Evolutionary conservation across 2,329 filamentous ascomycete species (phyloP).

Genomic region (Aspergillus costaricaensis): DNA sequence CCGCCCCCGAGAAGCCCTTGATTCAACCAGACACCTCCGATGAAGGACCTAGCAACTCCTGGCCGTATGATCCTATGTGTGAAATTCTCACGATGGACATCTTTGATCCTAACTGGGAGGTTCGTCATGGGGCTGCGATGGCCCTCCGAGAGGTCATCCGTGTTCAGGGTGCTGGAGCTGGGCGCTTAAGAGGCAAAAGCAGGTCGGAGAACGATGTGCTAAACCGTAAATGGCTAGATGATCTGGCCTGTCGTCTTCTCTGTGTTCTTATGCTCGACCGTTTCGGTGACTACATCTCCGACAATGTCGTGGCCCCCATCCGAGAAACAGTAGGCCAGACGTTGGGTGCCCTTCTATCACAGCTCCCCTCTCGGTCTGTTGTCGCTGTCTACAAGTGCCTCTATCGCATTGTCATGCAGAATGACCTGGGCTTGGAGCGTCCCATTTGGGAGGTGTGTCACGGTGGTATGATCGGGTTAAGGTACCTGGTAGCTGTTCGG

Average conservation of each 20-base stretch:
- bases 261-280: slow-evolving; percentile 97
- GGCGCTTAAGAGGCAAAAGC: slow-evolving; percentile 70
- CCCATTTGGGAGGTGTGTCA: slow-evolving; percentile 94
- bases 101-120: slow-evolving; percentile 93
- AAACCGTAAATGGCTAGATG: slow-evolving; percentile 87
- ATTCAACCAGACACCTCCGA: slow-evolving; percentile 76
- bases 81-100: slow-evolving; percentile 92
- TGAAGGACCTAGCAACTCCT: slow-evolving; percentile 69
- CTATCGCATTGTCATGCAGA: slow-evolving; percentile 88
- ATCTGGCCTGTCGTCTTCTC: slow-evolving; percentile 90
- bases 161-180: slow-evolving; percentile 87
- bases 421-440: slow-evolving; percentile 70
- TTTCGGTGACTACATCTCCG: slow-evolving; percentile 96
- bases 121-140: slow-evolving; percentile 93
- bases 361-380: slow-evolving; percentile 77
- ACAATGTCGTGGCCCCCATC: slow-evolving; percentile 95
- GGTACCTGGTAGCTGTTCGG: slow-evolving; percentile 92
- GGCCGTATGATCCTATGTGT: slow-evolving; percentile 92
- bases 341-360: slow-evolving; percentile 82
- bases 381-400: slow-evolving; percentile 81
- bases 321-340: slow-evolving; percentile 94
- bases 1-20: slow-evolving; percentile 79
- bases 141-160: slow-evolving; percentile 87
- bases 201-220: slow-evolving; percentile 73
- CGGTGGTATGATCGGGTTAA: slow-evolving; percentile 93